Percentiles rank a stretch among this genome's conserved stretches.
These are phyloP conservation scores for Dichotomopilus funicola DNA, from an alignment of 2,329 filamentous ascomycete genomes.

Conservation along the genomic window DNA sequence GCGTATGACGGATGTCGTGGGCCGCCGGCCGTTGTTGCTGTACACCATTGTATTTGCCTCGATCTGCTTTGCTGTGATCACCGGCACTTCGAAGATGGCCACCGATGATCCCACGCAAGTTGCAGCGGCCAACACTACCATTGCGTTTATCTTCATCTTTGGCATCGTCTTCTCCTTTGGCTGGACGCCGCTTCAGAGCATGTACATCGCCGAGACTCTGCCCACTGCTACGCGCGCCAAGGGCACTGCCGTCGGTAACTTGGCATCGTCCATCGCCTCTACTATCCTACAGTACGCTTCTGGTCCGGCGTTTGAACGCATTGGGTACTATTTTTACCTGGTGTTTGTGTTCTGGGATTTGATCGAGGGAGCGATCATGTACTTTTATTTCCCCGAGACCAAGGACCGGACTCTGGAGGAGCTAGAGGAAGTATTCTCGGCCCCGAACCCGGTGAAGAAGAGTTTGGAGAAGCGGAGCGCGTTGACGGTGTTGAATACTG, in stretches of 20 bases:
- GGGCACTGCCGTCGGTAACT: conserved; percentile 38
- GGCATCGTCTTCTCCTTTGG: conserved; percentile 46
- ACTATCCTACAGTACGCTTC: conserved; percentile 40
- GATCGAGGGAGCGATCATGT: conserved; percentile 38
- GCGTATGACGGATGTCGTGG: conserved; percentile 48
- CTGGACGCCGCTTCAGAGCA: conserved; percentile 44
- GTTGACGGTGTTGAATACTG: conserved; percentile 38
- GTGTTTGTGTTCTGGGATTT: conserved; percentile 42
- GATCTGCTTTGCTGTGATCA: conserved; percentile 43
- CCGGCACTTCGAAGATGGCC: conserved; percentile 40
- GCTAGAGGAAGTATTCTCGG: conserved; percentile 45
- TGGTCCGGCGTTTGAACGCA: conserved; percentile 37
- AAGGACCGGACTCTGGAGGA: conserved; percentile 49
- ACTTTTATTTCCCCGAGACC: conserved; percentile 45
- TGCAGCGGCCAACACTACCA: conserved; percentile 37
- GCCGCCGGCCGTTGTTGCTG: conserved; percentile 50
- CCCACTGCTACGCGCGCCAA: conserved; percentile 40
- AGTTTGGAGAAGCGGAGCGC: conserved; percentile 37
- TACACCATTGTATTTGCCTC: conserved; percentile 41
- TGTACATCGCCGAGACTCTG: conserved; percentile 44
- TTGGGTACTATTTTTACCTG: conserved; percentile 40
- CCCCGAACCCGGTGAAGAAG: conserved; percentile 40
- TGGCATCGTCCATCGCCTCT: conserved; percentile 33
- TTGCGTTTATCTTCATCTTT: conserved; percentile 48
- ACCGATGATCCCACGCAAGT: conserved; percentile 30